phyloP scores from a whole-genome alignment of 2,329 filamentous ascomycete species.

The Cladosporium sp. region DNA sequence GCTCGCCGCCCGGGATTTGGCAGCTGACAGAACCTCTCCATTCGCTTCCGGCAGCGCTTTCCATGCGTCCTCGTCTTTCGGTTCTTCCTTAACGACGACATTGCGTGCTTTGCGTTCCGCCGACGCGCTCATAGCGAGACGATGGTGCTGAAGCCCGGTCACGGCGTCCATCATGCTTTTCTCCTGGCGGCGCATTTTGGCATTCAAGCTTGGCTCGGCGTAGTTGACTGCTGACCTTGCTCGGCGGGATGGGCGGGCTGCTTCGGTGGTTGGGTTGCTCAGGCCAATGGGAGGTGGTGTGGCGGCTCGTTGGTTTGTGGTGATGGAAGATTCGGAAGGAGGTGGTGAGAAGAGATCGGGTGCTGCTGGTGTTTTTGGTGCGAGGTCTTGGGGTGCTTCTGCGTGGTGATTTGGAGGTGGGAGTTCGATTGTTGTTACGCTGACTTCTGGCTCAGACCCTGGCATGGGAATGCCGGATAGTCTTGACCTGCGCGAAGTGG shows the following conservation, averaged over 20 bases:
- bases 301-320: conserved; percentile 24
- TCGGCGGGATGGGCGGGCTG: conserved; percentile 39
- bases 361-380: conserved; percentile 28
- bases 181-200: conserved; percentile 47
- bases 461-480: conserved; percentile 22
- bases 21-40: not conserved
- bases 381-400: conserved; percentile 2
- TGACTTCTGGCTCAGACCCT: conserved; percentile 17
- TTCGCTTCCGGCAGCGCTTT: conserved; percentile 14
- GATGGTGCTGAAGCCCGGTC: conserved; percentile 27
- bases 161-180: conserved; percentile 46
- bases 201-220: conserved; percentile 45
- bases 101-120: conserved; percentile 13
- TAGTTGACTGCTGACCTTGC: conserved; percentile 46
- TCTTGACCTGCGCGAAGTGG: conserved; percentile 23
- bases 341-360: conserved; percentile 41
- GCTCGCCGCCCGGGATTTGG: conserved; percentile 1
- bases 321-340: conserved; percentile 38
- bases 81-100: conserved; percentile 27
- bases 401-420: too few relatives aligned
- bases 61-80: conserved; percentile 20
- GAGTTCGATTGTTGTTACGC: conserved; percentile 21
- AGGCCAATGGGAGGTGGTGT: conserved; percentile 43
- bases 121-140: conserved; percentile 25
- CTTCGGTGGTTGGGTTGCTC: conserved; percentile 28